These are phyloP conservation scores for Botryotinia globosa DNA, from an alignment of 2,329 filamentous ascomycete species.

Conservation along the genomic window DNA sequence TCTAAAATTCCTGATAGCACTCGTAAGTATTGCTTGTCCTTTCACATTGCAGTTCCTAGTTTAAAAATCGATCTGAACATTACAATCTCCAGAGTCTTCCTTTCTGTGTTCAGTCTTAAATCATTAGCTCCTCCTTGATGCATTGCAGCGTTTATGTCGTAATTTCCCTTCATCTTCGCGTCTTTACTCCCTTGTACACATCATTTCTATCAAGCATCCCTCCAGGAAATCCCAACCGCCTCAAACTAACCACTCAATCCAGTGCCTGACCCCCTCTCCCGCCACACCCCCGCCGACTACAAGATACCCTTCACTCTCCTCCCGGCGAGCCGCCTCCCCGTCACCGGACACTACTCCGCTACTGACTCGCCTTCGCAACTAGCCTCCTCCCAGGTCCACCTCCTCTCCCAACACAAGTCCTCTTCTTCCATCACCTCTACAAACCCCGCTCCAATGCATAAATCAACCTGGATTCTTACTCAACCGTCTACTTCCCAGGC, in stretches of 20 bases:
- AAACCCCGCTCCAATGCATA: neutral
- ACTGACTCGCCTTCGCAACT: neutral
- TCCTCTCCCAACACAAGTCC: neutral
- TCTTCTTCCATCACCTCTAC: neutral
- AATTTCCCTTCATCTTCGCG: neutral
- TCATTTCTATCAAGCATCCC: neutral
- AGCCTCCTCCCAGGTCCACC: neutral
- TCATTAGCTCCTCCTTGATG: neutral
- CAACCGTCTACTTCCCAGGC: neutral
- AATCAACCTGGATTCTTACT: neutral
- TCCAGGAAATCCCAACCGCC: no score
- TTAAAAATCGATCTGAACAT: neutral
- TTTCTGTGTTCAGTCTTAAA: neutral
- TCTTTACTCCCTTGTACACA: neutral
- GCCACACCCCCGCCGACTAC: neutral
- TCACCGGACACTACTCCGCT: neutral
- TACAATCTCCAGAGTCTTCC: neutral
- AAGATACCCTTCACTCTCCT: neutral
- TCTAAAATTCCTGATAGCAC: neutral
- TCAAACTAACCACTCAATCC: neutral
- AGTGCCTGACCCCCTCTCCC: neutral
- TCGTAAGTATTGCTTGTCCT: neutral
- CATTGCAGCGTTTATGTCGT: neutral
- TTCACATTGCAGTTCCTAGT: neutral
- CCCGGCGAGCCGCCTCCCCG: neutral